Evolutionary conservation across 23 red algal genomes (phyloP).

Genomic region (Cyanidiococcus yangmingshanensis): DNA sequence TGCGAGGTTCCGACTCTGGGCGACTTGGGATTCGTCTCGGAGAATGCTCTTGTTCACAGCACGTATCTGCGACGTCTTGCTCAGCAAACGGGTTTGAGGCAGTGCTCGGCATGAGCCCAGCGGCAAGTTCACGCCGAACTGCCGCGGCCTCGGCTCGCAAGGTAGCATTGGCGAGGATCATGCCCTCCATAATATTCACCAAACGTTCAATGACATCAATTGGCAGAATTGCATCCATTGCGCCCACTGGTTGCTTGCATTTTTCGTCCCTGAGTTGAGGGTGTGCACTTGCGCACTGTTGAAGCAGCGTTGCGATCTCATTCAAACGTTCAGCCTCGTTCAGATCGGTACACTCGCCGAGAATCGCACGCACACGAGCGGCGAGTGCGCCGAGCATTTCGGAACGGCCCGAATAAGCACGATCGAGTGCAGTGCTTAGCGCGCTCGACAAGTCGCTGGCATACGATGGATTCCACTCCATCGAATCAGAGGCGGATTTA

Average conservation of each 20-base stretch:
- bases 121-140: neutral
- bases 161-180: slow-evolving; percentile 2
- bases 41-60: neutral
- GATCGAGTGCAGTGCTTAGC: neutral
- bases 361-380: neutral
- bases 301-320: neutral
- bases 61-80: neutral
- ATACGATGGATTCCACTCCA: neutral
- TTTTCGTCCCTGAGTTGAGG: neutral
- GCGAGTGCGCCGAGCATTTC: neutral
- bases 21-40: neutral
- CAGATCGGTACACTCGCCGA: neutral
- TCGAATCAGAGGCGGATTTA: neutral
- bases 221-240: neutral
- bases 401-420: neutral
- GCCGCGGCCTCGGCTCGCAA: slow-evolving; percentile 14
- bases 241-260: neutral
- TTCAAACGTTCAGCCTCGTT: neutral
- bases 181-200: neutral
- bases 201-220: neutral
- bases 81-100: neutral
- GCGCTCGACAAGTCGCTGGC: neutral
- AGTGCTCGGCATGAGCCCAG: neutral
- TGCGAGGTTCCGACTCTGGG: neutral
- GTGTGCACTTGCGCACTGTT: neutral